Base-by-base conservation (phyloP, 2,329 filamentous ascomycete species). In the Fusarium mexicanum region DNA sequence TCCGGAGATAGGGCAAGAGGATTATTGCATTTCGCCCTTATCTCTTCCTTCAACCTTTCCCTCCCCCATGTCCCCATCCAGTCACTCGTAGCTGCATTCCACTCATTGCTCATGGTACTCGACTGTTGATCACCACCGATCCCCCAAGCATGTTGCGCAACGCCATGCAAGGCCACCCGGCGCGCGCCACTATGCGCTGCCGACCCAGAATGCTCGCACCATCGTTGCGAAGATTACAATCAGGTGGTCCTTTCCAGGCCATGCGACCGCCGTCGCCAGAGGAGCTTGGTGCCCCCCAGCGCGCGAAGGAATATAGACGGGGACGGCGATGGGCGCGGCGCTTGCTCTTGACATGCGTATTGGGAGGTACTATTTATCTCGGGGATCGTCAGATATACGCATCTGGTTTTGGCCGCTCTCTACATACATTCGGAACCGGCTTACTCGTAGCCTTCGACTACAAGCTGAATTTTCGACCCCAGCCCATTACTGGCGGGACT, bases 401-500 rank as follows among this genome's bases (percentile, higher is more conserved):
- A 58, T 92, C 93, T 2, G 92, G 94, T 18, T 84, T 98, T 33
- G 90, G 89, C 43, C 93, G 96, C 64, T 96, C 93, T 31, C 83
- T 93, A 47, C 92, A 93, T 47, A 98, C 96, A 0, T 98, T 98
- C 81, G 87, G 88, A 46, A 90, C 90, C 6, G 96, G 95, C 13
- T 85, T 97, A 17, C 80, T 95, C 51, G 93, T 97, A 22, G 96
- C 95, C 2, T 79, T 95, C 31, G 96, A 99, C 85, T 98, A 99
- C 86, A 98, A 98, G 85, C 86, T 98, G 82, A 98, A 99, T 84
- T 99, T 99, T 83, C 90, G 94, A 11, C 88, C 93, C 11, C 86
- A 94, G 74, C 95, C 96, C 12, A 88, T 91, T 63, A 88, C 92
- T 57, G 94, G 92, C 31, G 90, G 91, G 58, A 92, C 91, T 26